Evolutionary conservation across 495 filamentous ascomycete species (phyloP).

Genomic region (Lophium mytilinum): DNA sequence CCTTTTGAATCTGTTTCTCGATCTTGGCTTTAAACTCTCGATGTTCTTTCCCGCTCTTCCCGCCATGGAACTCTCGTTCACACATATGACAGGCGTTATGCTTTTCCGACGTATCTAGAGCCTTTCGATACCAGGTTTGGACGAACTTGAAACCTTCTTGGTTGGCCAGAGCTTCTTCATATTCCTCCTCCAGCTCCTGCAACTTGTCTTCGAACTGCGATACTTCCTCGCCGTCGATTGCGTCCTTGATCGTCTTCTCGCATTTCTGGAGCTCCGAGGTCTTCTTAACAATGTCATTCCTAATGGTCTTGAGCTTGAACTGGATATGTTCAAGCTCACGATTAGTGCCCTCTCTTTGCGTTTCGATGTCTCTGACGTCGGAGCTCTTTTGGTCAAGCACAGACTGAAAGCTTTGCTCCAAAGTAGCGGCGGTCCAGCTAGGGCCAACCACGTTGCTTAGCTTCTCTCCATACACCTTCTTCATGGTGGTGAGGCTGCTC

Average conservation of each 20-base stretch:
- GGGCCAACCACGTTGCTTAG: conserved; percentile 53
- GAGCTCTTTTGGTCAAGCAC: conserved; percentile 48
- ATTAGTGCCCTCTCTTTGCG: conserved; percentile 57
- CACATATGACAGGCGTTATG: conserved; percentile 67
- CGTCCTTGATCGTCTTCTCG: conserved; percentile 44
- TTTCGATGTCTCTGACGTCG: conserved; percentile 52
- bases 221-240: conserved; percentile 44
- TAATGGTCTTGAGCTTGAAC: conserved; percentile 59
- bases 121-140: conserved; percentile 55
- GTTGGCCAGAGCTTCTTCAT: conserved; percentile 55
- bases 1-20: conserved; percentile 49
- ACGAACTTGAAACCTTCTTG: conserved; percentile 52
- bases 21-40: conserved; percentile 27
- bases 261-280: conserved; percentile 55
- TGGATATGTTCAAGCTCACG: conserved; percentile 71
- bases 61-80: conserved; percentile 50
- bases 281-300: conserved; percentile 54
- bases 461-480: conserved; percentile 60
- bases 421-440: conserved; percentile 57
- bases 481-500: conserved; percentile 67
- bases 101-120: conserved; percentile 48
- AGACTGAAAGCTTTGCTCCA: conserved; percentile 66
- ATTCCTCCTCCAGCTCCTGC: conserved; percentile 48
- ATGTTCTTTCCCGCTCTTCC: conserved; percentile 36
- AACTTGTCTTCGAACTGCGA: conserved; percentile 44